phyloP scores from a whole-genome alignment of 805 yeast species.

The Candida maesae region DNA sequence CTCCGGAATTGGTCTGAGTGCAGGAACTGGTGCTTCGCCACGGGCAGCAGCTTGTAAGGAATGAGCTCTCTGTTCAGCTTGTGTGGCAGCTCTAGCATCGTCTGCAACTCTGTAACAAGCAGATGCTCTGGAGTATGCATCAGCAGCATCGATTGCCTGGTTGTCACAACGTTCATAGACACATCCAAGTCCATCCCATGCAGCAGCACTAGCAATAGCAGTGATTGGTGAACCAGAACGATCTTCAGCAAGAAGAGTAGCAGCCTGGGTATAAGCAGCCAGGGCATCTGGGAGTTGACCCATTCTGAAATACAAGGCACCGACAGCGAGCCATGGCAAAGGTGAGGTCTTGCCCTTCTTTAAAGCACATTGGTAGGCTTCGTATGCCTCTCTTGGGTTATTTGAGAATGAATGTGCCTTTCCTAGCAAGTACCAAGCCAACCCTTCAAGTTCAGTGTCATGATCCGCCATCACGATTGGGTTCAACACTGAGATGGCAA shows the following conservation, averaged over 20 bases:
- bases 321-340: slow-evolving; percentile 66
- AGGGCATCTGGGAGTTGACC: slow-evolving; percentile 63
- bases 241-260: slow-evolving; percentile 48
- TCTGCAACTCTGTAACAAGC: slow-evolving; percentile 45
- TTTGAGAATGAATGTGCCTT: slow-evolving; percentile 45
- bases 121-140: slow-evolving; percentile 52
- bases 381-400: slow-evolving; percentile 49
- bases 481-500: slow-evolving; percentile 35
- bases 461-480: slow-evolving; percentile 11
- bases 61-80: slow-evolving; percentile 42
- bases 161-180: slow-evolving; percentile 63
- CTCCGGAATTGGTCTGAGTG: slow-evolving; percentile 43
- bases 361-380: slow-evolving; percentile 50
- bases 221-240: slow-evolving; percentile 33
- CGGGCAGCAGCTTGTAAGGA: slow-evolving; percentile 39
- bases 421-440: slow-evolving; percentile 55
- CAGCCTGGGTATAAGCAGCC: slow-evolving; percentile 65
- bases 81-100: slow-evolving; percentile 38
- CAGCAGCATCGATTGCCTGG: slow-evolving; percentile 56
- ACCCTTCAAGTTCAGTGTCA: slow-evolving; percentile 38
- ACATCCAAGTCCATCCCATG: slow-evolving; percentile 63
- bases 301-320: slow-evolving; percentile 52
- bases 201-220: slow-evolving; percentile 43
- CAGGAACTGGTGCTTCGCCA: slow-evolving; percentile 43
- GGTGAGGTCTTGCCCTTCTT: slow-evolving; percentile 50